Conservation (phyloP, 805 yeast species). For the Wickerhamomyces hampshirensis region DNA sequence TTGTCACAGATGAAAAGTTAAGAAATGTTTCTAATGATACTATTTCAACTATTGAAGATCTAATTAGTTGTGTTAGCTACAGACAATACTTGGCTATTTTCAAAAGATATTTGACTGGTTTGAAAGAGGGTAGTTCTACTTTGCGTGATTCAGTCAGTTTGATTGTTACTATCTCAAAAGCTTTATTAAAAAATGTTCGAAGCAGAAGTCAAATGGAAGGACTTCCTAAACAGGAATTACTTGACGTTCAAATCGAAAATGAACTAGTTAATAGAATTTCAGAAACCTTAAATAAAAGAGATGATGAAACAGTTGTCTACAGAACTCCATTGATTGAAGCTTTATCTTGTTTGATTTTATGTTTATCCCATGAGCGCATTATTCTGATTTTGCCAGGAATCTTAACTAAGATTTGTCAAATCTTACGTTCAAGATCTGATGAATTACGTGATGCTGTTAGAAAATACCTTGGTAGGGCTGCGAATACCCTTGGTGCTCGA, state of each 20-base stretch:
- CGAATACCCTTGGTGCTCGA: constrained; percentile 60
- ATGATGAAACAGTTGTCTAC: constrained; percentile 71
- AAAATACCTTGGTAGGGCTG: constrained; percentile 63
- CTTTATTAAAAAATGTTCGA: constrained; percentile 35
- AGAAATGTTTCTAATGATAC: constrained; percentile 66
- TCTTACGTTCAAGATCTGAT: constrained; percentile 77
- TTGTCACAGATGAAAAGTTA: constrained; percentile 50
- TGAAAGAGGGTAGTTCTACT: constrained; percentile 41
- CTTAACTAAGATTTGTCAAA: constrained; percentile 83
- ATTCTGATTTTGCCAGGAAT: constrained; percentile 70
- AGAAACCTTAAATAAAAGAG: constrained; percentile 54
- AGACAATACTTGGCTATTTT: constrained; percentile 74
- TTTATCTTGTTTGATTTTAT: constrained; percentile 57
- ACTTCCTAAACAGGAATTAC: constrained; percentile 34
- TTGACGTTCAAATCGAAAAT: constrained; percentile 44
- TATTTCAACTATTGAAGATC: constrained; percentile 50
- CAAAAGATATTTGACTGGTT: constrained; percentile 55
- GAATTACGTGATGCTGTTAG: constrained; percentile 85
- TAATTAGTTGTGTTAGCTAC: constrained; percentile 63
- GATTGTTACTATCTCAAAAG: constrained; percentile 50
- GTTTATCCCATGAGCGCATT: constrained; percentile 53
- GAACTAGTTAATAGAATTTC: constrained; percentile 61
- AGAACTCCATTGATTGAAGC: constrained; percentile 84
- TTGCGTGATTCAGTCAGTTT: constrained; percentile 56
- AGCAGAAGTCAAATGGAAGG: constrained; percentile 27